Percentiles rank a stretch among this genome's conserved stretches.
These are phyloP conservation scores for Cystobasidium pallidum DNA, from an alignment of 1,284 basidiomycete genomes.

Conservation along the genomic window DNA sequence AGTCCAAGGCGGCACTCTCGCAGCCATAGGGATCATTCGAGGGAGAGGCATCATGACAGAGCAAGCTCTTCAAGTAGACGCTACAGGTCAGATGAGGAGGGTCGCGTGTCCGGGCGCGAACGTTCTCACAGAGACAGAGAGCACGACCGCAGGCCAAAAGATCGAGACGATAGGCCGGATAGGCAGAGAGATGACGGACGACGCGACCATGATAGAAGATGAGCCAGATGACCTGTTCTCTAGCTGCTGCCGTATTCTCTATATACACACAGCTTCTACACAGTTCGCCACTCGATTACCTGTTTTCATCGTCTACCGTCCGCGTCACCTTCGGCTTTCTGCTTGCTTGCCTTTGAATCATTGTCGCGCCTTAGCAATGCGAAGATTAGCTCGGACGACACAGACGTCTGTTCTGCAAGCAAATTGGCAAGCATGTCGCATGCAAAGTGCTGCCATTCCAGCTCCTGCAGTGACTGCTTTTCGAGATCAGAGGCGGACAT, in stretches of 20 bases:
- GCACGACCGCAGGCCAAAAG: neutral
- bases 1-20: slow-evolving; percentile 18
- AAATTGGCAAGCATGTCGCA: neutral
- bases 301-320: neutral
- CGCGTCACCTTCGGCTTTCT: slow-evolving; percentile 6
- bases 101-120: neutral
- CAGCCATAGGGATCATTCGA: neutral
- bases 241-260: too few species aligned
- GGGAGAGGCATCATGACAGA: neutral
- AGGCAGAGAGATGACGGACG: neutral
- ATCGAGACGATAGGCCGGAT: neutral
- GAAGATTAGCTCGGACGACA: slow-evolving; percentile 5
- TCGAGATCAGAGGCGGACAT: slow-evolving; percentile 18
- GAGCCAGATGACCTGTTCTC: too few species aligned
- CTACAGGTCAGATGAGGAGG: neutral
- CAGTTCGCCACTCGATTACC: neutral
- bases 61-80: slow-evolving; percentile 7
- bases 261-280: neutral
- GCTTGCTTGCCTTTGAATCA: neutral
- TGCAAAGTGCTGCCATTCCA: neutral
- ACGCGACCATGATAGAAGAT: neutral
- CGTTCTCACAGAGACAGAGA: neutral
- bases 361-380: neutral
- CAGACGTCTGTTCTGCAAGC: slow-evolving; percentile 14
- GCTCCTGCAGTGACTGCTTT: neutral